phyloP scores from a whole-genome alignment of 2,329 filamentous ascomycete species.

The Penicillium griseofulvum region DNA sequence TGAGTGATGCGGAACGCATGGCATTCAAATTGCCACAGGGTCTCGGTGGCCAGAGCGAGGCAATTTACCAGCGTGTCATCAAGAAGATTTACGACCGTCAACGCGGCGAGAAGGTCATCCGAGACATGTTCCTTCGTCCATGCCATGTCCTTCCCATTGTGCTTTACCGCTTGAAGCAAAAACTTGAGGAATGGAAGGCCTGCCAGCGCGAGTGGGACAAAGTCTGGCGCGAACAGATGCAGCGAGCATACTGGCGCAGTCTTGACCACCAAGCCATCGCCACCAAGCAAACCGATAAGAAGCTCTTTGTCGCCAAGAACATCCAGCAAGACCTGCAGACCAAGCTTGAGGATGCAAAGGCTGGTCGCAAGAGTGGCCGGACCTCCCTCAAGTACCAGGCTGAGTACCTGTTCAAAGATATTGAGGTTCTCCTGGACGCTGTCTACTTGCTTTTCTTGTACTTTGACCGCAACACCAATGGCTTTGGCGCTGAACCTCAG shows the following conservation, averaged over 20 bases:
- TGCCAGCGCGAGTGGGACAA: slow-evolving; percentile 98
- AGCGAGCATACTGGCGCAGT: slow-evolving; percentile 92
- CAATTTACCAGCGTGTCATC: slow-evolving; percentile 93
- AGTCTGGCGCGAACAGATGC: slow-evolving; percentile 94
- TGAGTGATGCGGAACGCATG: slow-evolving; percentile 69
- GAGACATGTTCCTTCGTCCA: slow-evolving; percentile 79
- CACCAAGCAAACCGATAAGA: slow-evolving; percentile 85
- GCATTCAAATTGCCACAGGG: slow-evolving; percentile 77
- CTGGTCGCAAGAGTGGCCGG: slow-evolving; percentile 61
- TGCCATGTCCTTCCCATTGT: slow-evolving; percentile 86
- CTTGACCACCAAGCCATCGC: slow-evolving; percentile 95
- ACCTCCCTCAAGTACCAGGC: slow-evolving; percentile 70
- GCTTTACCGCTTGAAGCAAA: slow-evolving; percentile 85
- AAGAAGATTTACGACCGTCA: slow-evolving; percentile 95
- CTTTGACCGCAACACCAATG: slow-evolving; percentile 48
- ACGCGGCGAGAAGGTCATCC: slow-evolving; percentile 78
- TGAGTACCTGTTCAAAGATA: slow-evolving; percentile 69
- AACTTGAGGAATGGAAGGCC: slow-evolving; percentile 96
- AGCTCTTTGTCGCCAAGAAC: slow-evolving; percentile 83
- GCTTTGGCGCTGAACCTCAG: slow-evolving; percentile 63
- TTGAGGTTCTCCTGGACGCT: slow-evolving; percentile 60
- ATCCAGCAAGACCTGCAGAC: slow-evolving; percentile 88
- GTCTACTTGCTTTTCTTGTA: slow-evolving; percentile 49
- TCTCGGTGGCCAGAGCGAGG: slow-evolving; percentile 88
- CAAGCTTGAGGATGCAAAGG: slow-evolving; percentile 86